phyloP scores from a whole-genome alignment of 2,329 filamentous ascomycete species.

The Curvularia hawaiiensis region DNA sequence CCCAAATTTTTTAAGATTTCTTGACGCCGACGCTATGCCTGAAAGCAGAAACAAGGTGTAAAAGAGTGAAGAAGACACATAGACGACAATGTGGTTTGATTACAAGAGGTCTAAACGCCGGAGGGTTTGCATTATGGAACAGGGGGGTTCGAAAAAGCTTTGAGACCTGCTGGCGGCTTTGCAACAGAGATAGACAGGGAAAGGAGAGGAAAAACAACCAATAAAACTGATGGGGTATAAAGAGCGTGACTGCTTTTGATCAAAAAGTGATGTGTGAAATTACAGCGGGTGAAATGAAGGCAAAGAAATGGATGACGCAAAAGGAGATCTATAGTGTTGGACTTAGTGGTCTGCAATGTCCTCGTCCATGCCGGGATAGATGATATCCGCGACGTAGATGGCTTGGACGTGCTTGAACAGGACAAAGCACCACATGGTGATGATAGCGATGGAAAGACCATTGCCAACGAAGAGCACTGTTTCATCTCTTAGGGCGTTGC shows the following conservation, averaged over 20 bases:
- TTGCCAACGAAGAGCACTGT: conserved; percentile 49
- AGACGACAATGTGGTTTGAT: conserved; percentile 10
- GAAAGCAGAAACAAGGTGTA: conserved; percentile 20
- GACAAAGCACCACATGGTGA: conserved; percentile 62
- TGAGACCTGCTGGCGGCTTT: conserved; percentile 27
- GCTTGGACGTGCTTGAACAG: conserved; percentile 57
- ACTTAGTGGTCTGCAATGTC: conserved; percentile 51
- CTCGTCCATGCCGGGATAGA: conserved; percentile 65
- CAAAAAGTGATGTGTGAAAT: conserved; percentile 9
- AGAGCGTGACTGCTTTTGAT: conserved; percentile 24
- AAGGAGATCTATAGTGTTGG: neutral
- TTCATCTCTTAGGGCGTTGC: conserved; percentile 43
- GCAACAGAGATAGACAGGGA: conserved; percentile 3
- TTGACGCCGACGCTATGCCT: conserved; percentile 32
- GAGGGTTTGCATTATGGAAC: conserved; percentile 12
- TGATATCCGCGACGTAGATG: conserved; percentile 58
- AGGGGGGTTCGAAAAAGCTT: conserved; percentile 16
- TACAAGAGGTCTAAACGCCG: conserved; percentile 21
- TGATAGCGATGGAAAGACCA: conserved; percentile 57
- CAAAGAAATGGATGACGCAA: neutral
- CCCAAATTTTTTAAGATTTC: conserved; percentile 23
- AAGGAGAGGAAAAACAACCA: conserved; percentile 4
- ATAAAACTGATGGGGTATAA: conserved; percentile 15
- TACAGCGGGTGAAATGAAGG: conserved; percentile 18
- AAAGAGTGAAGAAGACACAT: neutral